Conservation (phyloP, 176 grass and related monocot species). For the Neostapfia colusana region DNA sequence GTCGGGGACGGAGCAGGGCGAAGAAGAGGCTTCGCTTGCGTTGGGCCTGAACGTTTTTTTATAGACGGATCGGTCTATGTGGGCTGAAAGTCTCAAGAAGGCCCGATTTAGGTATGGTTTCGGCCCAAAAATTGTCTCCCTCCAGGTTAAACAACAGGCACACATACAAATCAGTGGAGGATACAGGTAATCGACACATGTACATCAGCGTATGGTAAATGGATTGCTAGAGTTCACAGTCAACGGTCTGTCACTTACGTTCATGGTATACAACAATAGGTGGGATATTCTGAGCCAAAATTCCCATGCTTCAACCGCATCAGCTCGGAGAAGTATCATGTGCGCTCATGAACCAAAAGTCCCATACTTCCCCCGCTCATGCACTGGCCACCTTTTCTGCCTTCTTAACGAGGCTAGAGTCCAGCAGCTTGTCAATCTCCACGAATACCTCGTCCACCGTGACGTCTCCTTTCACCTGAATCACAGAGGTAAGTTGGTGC, state of each 20-base stretch:
- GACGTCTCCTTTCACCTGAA: conserved; percentile 63
- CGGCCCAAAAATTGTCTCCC: neutral
- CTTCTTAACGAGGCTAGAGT: conserved; percentile 62
- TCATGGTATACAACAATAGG: conserved; percentile 22
- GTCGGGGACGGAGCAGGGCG: neutral
- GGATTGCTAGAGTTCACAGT: conserved; percentile 7
- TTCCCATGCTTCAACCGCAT: neutral
- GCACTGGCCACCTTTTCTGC: conserved; percentile 25
- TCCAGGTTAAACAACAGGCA: neutral
- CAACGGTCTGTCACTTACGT: conserved; percentile 22
- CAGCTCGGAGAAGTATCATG: neutral
- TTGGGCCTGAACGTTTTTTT: neutral
- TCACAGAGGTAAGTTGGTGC: neutral
- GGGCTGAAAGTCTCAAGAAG: neutral
- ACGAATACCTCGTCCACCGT: conserved; percentile 64
- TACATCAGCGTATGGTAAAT: conserved; percentile 10
- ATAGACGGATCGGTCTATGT: neutral
- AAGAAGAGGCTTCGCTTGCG: neutral
- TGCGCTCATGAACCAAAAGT: neutral
- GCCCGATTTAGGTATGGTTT: neutral
- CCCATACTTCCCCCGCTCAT: neutral
- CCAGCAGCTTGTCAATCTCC: conserved; percentile 61
- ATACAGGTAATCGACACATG: neutral
- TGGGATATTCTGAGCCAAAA: neutral
- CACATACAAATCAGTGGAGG: neutral